Percentiles rank a stretch among this genome's conserved stretches.
Conservation (phyloP, 2,329 filamentous ascomycete species). For the Neocatenulostroma microsporum region DNA sequence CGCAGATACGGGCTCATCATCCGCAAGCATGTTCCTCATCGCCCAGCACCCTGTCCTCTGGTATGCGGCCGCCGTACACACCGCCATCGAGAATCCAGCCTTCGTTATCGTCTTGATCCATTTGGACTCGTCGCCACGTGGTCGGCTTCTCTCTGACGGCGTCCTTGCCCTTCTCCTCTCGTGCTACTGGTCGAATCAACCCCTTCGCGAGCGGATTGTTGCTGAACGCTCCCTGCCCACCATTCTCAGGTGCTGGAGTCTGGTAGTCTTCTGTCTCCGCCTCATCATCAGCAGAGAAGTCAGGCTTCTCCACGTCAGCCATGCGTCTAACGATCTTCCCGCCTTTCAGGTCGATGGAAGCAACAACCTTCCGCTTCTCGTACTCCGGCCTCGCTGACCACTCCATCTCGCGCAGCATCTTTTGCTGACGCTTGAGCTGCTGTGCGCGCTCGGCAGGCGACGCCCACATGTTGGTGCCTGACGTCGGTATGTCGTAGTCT, state of each 20-base stretch:
- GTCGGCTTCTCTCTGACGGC: constrained; percentile 29
- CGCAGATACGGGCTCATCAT: no score
- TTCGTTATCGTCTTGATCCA: constrained; percentile 48
- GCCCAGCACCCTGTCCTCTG: constrained; percentile 17
- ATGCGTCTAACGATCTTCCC: constrained; percentile 69
- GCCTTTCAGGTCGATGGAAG: constrained; percentile 74
- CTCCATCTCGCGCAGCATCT: constrained; percentile 73
- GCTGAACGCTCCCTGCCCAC: constrained; percentile 50
- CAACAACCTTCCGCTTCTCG: constrained; percentile 76
- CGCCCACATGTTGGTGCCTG: constrained; percentile 69
- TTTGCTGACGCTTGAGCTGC: constrained; percentile 80
- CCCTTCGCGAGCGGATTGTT: constrained; percentile 59
- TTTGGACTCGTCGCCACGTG: constrained; percentile 45
- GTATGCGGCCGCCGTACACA: constrained; percentile 35
- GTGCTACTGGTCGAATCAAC: constrained; percentile 56
- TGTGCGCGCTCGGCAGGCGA: constrained; percentile 72
- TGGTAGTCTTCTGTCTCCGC: constrained; percentile 20
- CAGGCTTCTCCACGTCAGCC: constrained; percentile 52
- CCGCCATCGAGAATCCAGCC: constrained; percentile 48
- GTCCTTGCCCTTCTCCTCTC: constrained; percentile 45
- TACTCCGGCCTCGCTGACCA: constrained; percentile 80
- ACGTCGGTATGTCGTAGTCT: constrained; percentile 57
- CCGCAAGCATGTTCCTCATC: constrained; percentile 24
- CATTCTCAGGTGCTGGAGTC: constrained; percentile 26
- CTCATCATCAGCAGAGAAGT: constrained; percentile 44